Percentiles rank a stretch among this genome's conserved stretches.
Evolutionary conservation across 768 basidiomycete genomes (phyloP).

Genomic region (Phanerochaete sordida): DNA sequence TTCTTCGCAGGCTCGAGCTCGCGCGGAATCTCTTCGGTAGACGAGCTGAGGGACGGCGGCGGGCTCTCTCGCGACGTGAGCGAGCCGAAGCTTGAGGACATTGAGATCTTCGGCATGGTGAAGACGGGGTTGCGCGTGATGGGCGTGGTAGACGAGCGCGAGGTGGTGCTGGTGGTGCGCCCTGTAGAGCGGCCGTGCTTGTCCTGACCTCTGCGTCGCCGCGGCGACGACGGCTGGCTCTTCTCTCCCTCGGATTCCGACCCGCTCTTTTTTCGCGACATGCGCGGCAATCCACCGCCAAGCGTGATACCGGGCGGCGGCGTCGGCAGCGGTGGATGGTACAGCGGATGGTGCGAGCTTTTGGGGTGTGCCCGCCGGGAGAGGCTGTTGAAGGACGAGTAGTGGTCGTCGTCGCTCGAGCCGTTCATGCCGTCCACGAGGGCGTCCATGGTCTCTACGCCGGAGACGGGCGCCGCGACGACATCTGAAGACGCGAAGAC

Average conservation of each 20-base stretch:
- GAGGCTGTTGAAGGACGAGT: constrained; percentile 24
- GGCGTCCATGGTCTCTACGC: constrained; percentile 86
- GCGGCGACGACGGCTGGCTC: not conserved
- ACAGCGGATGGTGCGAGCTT: constrained; percentile 62
- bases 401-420: constrained; percentile 49
- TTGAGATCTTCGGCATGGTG: constrained; percentile 1
- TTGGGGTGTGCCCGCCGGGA: constrained; percentile 48
- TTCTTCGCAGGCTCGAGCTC: constrained; percentile 20
- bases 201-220: not conserved
- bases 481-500: constrained; percentile 42
- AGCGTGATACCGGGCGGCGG: constrained; percentile 79
- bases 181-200: not conserved
- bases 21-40: constrained; percentile 4
- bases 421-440: constrained; percentile 90
- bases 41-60: not conserved
- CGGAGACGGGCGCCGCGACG: constrained; percentile 73
- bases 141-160: constrained; percentile 13
- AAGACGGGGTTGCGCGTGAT: constrained; percentile 5
- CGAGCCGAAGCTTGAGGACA: constrained; percentile 1
- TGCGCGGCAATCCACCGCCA: constrained; percentile 36
- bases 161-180: not conserved
- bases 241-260: constrained; percentile 59
- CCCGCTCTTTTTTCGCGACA: constrained; percentile 26
- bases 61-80: not conserved
- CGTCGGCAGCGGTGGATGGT: constrained; percentile 79